Conservation (phyloP, 106 monocot genomes). For the Acorus calamus region DNA sequence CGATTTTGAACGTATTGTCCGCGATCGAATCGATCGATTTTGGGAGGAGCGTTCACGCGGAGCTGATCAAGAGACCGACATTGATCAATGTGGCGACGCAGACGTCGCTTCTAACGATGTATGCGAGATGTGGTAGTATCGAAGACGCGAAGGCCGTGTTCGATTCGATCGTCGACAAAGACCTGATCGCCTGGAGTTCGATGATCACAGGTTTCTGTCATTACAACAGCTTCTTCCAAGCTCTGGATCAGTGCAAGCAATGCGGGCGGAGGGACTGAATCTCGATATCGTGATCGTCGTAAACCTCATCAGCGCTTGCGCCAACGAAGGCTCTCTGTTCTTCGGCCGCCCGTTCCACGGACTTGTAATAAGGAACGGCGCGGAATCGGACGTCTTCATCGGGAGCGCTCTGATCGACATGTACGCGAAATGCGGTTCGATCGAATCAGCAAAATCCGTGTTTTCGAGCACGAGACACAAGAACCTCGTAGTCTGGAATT, state of each 20-base stretch:
- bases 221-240: slow-evolving; percentile 13
- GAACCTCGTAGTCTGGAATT: slow-evolving; percentile 40
- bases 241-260: slow-evolving; percentile 20
- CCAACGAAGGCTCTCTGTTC: slow-evolving; percentile 5
- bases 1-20: slow-evolving; percentile 26
- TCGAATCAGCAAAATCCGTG: slow-evolving; percentile 10
- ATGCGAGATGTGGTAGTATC: slow-evolving; percentile 22
- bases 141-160: slow-evolving; percentile 21
- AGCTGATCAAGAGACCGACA: slow-evolving; percentile 24
- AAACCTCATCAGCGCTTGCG: slow-evolving; percentile 14
- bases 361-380: slow-evolving; percentile 19
- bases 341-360: slow-evolving; percentile 31
- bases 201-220: slow-evolving; percentile 38
- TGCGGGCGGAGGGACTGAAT: slow-evolving; percentile 14
- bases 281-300: slow-evolving; percentile 27
- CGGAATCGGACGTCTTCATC: slow-evolving; percentile 16
- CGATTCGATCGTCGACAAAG: slow-evolving; percentile 14
- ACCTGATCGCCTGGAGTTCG: slow-evolving; percentile 29
- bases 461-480: slow-evolving; percentile 12
- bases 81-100: slow-evolving; percentile 6
- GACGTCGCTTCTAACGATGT: slow-evolving; percentile 40
- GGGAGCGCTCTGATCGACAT: slow-evolving; percentile 34
- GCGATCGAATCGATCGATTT: slow-evolving; percentile 5
- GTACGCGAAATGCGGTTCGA: slow-evolving; percentile 30
- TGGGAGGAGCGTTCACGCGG: slow-evolving; percentile 35